Percentiles rank a stretch among this genome's conserved stretches.
Evolutionary conservation across 176 grass and related monocot genomes (phyloP).

Genomic region (Pontederia paniculata): DNA sequence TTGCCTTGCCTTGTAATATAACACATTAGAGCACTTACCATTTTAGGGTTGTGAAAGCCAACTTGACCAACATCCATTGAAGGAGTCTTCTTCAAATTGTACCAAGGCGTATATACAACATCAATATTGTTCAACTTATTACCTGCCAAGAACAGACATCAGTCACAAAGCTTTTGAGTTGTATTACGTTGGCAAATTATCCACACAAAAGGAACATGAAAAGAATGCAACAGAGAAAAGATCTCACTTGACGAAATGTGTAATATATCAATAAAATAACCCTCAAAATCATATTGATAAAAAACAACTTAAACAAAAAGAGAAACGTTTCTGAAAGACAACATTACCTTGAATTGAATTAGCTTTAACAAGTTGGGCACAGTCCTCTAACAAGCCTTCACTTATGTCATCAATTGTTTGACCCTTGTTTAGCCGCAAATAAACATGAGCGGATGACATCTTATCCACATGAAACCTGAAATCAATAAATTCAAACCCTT

Average conservation of each 20-base stretch:
- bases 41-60: constrained; percentile 88
- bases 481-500: neutral
- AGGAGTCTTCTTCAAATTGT: constrained; percentile 98
- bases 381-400: constrained; percentile 93
- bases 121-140: constrained; percentile 94
- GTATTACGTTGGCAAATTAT: too few species aligned
- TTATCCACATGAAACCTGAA: constrained; percentile 98
- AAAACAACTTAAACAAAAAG: neutral
- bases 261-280: neutral
- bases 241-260: neutral
- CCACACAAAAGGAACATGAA: neutral
- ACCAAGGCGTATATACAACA: constrained; percentile 99
- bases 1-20: too few species aligned
- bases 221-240: neutral
- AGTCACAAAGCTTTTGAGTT: too few species aligned
- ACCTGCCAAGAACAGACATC: constrained; percentile 28
- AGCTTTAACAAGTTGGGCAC: constrained; percentile 93
- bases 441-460: constrained; percentile 99
- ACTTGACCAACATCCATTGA: constrained; percentile 99
- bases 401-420: constrained; percentile 92
- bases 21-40: constrained; percentile 32
- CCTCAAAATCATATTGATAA: neutral
- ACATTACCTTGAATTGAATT: constrained; percentile 93
- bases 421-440: constrained; percentile 92
- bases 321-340: neutral